Percentiles rank a stretch among this genome's conserved stretches.
Conservation (phyloP, 768 basidiomycete species). For the Rhizopogon salebrosus region DNA sequence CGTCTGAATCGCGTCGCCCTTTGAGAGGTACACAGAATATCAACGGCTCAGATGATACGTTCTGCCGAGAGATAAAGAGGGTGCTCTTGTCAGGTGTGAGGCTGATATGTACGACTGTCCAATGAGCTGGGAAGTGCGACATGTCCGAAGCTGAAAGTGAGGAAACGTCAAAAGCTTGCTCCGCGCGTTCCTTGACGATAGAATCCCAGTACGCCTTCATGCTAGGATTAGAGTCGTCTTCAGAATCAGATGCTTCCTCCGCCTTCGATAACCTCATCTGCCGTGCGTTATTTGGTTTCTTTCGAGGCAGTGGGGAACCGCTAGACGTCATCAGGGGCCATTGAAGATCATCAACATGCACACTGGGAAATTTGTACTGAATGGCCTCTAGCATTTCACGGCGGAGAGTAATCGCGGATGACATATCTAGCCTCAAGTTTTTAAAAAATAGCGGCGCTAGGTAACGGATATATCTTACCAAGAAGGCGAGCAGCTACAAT, state of each 20-base stretch:
- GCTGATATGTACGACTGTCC: conserved; percentile 82
- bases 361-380: conserved; percentile 55
- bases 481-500: conserved; percentile 59
- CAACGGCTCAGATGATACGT: conserved; percentile 53
- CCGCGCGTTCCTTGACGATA: conserved; percentile 50
- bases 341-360: conserved; percentile 54
- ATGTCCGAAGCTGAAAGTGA: conserved; percentile 36
- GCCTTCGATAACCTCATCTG: conserved; percentile 18
- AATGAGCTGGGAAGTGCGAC: conserved; percentile 58
- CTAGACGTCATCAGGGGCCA: conserved; percentile 61
- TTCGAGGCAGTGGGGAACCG: conserved; percentile 31
- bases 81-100: conserved; percentile 80
- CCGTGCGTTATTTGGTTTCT: conserved; percentile 9
- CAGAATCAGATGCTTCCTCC: conserved; percentile 21
- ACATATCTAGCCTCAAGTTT: conserved; percentile 49
- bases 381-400: conserved; percentile 87
- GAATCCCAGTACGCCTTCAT: conserved; percentile 59
- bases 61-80: conserved; percentile 78
- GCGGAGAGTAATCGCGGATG: conserved; percentile 71
- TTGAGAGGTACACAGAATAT: conserved; percentile 89
- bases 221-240: conserved; percentile 31
- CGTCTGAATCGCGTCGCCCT: conserved; percentile 70
- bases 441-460: too few species aligned
- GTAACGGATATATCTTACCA: conserved; percentile 31
- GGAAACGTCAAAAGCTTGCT: conserved; percentile 34